Percentiles rank a stretch among this genome's conserved stretches.
Conservation (phyloP, 495 filamentous ascomycete species). For the Aspergillus coremiiformis region DNA sequence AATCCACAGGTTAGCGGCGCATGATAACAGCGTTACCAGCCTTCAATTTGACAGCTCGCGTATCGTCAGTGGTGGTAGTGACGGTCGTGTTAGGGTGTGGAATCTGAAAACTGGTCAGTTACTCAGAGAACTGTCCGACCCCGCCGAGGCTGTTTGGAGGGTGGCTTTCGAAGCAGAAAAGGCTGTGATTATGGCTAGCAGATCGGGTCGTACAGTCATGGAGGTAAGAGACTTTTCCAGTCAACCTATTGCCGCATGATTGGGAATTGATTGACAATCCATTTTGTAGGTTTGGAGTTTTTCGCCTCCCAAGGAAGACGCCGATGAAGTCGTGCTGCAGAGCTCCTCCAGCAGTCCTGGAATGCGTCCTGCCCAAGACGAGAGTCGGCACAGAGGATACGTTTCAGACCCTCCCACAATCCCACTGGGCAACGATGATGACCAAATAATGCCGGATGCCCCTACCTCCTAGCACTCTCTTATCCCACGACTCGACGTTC, state of each 20-base stretch:
- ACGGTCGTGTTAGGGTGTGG: conserved; percentile 97
- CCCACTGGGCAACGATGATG: conserved; percentile 23
- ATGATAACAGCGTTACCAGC: conserved; percentile 96
- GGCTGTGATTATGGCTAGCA: conserved; percentile 87
- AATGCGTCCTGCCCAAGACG: conserved; percentile 16
- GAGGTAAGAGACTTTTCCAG: conserved; percentile 52
- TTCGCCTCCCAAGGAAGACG: conserved; percentile 67
- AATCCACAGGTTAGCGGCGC: conserved; percentile 91
- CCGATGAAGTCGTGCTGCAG: conserved; percentile 24
- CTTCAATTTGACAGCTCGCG: conserved; percentile 92
- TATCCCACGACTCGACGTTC: background rate
- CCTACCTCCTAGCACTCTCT: conserved; percentile 19
- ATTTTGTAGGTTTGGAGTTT: conserved; percentile 78
- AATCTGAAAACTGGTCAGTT: conserved; percentile 82
- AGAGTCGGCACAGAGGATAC: conserved; percentile 18
- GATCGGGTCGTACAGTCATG: conserved; percentile 83
- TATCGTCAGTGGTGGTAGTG: conserved; percentile 90
- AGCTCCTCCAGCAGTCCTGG: conserved; percentile 36
- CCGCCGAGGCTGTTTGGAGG: conserved; percentile 92
- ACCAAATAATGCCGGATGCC: conserved; percentile 38
- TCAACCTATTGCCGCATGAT: background rate
- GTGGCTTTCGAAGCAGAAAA: conserved; percentile 98
- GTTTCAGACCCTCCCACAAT: conserved; percentile 31
- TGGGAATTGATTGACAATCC: background rate
- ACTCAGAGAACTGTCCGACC: conserved; percentile 82